Evolutionary conservation across 192 early-diverging fungal species (phyloP), one percentile per base, ranked within the genome.

Genomic region (Backusella morwellensis): DNA sequence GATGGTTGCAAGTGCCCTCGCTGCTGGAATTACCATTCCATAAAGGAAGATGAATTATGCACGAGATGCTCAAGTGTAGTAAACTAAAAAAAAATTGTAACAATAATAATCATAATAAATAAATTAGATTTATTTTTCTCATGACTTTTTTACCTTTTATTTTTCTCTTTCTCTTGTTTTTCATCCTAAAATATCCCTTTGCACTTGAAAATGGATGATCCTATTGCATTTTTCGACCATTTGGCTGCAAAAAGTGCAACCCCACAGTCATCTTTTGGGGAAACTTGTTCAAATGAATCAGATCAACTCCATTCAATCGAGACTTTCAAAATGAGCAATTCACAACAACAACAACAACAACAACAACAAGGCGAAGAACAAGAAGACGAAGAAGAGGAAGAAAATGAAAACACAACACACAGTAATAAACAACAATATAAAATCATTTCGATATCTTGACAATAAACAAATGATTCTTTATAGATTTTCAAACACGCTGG

Each of bases 1-100:
- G 56, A 72, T 12, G 40, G 83, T 66, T 87, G 91, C 76, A 95
- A 95, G 75, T 95, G 94, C 73, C 94, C 94, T 21, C 88, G 94
- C 40, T 95, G 94, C 82, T 92, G 94, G 91, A 91, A 88, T 74
- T 91, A 87, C 59, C 82, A 84, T 66, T 87, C 92, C 1, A 56
- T 68, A 0, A 72, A 77, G 8, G 83, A 79, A 2, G 83, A 88
- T 32, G 56, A 74, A 6, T 80, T 95, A 9, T 95, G 94, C 78
- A 23, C 44, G 15, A 85, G 94, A 68, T 95, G 94, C 74, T 77
- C 77, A 35, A 29, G 19, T 50, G 76, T 78, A 34, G 15, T 75
- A 66, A 72, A 50, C 66, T 32, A 50, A 47, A 41, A 71, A 71
- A 42, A 69, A 38, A 69, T 4, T 52, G 50, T 52, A 52, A 52